Evolutionary conservation across 352 stramenopile species (phyloP).

Genomic region (Phytopythium chamaehyphon): DNA sequence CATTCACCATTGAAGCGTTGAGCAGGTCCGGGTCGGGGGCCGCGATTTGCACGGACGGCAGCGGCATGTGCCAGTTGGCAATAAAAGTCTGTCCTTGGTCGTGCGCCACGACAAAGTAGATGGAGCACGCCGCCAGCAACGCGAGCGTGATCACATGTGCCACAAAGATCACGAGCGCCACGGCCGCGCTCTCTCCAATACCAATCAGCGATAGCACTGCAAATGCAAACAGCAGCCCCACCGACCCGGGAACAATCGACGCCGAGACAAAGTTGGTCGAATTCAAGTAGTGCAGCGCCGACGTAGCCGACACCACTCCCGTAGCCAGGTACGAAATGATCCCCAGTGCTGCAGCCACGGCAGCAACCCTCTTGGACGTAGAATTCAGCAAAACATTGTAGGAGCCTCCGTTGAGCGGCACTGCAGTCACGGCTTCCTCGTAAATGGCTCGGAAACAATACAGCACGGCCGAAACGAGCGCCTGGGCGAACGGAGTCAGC

Average conservation of each 20-base stretch:
- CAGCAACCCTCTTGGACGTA: constrained; percentile 87
- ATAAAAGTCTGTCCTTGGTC: constrained; percentile 33
- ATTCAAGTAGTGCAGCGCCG: constrained; percentile 56
- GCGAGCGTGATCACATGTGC: constrained; percentile 78
- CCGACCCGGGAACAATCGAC: constrained; percentile 34
- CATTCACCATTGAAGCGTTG: background rate
- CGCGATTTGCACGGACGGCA: constrained; percentile 41
- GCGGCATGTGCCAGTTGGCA: constrained; percentile 65
- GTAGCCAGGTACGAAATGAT: constrained; percentile 92
- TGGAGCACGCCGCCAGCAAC: constrained; percentile 52
- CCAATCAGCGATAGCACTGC: constrained; percentile 77
- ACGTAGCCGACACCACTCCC: constrained; percentile 65
- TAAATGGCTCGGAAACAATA: constrained; percentile 86
- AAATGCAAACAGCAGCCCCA: constrained; percentile 76
- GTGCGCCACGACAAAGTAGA: constrained; percentile 62
- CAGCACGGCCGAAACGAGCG: constrained; percentile 70
- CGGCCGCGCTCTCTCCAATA: constrained; percentile 81
- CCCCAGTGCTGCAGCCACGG: constrained; percentile 81
- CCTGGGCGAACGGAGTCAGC: constrained; percentile 80
- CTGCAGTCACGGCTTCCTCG: constrained; percentile 86
- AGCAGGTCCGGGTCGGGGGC: background rate
- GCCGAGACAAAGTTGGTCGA: constrained; percentile 35
- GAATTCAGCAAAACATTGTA: constrained; percentile 93
- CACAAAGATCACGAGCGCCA: constrained; percentile 85
- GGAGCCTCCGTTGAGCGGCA: constrained; percentile 89